phyloP scores from a whole-genome alignment of 306 rosid species.

The Comarum palustre region DNA sequence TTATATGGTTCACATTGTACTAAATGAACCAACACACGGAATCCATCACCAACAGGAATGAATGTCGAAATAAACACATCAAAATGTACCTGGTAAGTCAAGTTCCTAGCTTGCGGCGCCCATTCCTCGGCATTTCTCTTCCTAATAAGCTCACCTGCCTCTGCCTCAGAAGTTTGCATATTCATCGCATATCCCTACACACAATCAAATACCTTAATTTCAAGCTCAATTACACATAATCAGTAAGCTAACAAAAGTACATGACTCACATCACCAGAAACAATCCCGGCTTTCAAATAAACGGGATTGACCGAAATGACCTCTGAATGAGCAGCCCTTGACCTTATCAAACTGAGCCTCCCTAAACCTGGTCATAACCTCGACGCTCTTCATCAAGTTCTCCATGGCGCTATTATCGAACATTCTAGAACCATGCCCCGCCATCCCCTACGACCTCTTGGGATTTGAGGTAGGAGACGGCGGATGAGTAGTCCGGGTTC shows the following conservation, averaged over 20 bases:
- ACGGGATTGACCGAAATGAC: conserved; percentile 89
- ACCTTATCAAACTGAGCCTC: conserved; percentile 75
- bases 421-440: conserved; percentile 82
- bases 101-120: conserved; percentile 71
- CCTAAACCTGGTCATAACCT: conserved; percentile 55
- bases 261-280: conserved; percentile 54
- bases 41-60: neutral
- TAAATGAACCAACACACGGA: neutral
- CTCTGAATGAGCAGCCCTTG: conserved; percentile 66
- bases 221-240: neutral
- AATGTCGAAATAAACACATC: conserved; percentile 6
- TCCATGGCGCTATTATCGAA: conserved; percentile 73
- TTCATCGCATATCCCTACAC: conserved; percentile 84
- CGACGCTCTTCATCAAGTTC: conserved; percentile 86
- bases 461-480: conserved; percentile 64
- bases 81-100: conserved; percentile 63
- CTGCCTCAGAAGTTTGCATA: conserved; percentile 89
- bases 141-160: conserved; percentile 70
- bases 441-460: conserved; percentile 57
- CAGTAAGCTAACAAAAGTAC: neutral
- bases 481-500: conserved; percentile 61
- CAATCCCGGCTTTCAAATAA: conserved; percentile 64
- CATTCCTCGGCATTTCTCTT: conserved; percentile 71
- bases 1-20: neutral
- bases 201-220: neutral